Conservation (phyloP, 2,329 filamentous ascomycete genomes). For the Tolypocladium paradoxum region DNA sequence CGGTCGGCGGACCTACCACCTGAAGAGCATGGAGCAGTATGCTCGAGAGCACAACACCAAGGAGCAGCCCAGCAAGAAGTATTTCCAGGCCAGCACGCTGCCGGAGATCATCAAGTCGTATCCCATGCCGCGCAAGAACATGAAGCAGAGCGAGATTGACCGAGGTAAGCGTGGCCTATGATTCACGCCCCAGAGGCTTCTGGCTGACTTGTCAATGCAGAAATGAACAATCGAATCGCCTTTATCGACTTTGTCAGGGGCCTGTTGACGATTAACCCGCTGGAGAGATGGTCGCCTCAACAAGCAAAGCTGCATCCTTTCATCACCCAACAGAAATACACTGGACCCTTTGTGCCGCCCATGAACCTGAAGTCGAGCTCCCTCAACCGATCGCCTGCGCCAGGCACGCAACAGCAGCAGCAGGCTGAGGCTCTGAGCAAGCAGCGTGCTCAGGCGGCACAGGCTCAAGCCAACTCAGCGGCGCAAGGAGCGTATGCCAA, state of each 20-base stretch:
- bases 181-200: no score
- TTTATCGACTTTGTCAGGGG: constrained; percentile 98
- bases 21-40: constrained; percentile 98
- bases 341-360: constrained; percentile 87
- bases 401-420: constrained; percentile 90
- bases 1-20: constrained; percentile 75
- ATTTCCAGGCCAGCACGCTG: constrained; percentile 87
- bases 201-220: constrained; percentile 34
- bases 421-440: constrained; percentile 91
- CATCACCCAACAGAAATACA: constrained; percentile 97
- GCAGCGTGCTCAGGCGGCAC: constrained; percentile 67
- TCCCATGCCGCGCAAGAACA: constrained; percentile 97
- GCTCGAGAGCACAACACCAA: constrained; percentile 91
- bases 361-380: constrained; percentile 91
- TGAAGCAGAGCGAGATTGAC: constrained; percentile 95
- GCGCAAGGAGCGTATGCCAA: constrained; percentile 54
- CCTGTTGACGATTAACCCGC: constrained; percentile 83
- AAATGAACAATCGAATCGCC: constrained; percentile 95
- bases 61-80: constrained; percentile 99
- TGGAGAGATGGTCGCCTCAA: constrained; percentile 95
- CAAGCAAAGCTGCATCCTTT: constrained; percentile 97
- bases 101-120: constrained; percentile 98
- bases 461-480: constrained; percentile 58
- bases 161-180: constrained; percentile 51
- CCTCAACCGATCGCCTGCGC: constrained; percentile 76